A percentile compares a stretch with the other conserved stretches of the same genome.
These are phyloP conservation scores for Lachnellula subtilissima DNA, from an alignment of 2,329 filamentous ascomycete genomes.

Conservation along the genomic window DNA sequence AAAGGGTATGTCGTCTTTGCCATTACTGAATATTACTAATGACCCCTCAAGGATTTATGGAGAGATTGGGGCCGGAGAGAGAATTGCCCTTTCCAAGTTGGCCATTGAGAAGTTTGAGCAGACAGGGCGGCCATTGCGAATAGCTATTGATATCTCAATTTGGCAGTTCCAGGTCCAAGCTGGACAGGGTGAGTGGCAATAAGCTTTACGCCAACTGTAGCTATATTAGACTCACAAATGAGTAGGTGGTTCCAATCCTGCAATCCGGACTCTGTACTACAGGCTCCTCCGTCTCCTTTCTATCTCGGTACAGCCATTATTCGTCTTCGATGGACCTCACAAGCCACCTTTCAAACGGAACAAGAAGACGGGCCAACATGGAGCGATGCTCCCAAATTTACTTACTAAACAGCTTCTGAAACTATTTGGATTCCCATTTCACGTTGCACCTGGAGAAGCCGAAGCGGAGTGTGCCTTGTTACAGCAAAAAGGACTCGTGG, in stretches of 20 bases:
- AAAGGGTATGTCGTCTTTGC: slow-evolving; percentile 46
- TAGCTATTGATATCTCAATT: slow-evolving; percentile 93
- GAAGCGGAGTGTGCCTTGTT: slow-evolving; percentile 92
- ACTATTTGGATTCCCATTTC: slow-evolving; percentile 76
- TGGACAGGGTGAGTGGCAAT: slow-evolving; percentile 53
- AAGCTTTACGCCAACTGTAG: neutral
- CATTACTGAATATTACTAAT: slow-evolving; percentile 11
- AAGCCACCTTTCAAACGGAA: slow-evolving; percentile 87
- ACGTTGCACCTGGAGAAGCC: slow-evolving; percentile 89
- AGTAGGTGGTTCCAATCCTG: slow-evolving; percentile 77
- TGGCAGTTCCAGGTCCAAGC: slow-evolving; percentile 95
- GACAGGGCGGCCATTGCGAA: slow-evolving; percentile 67
- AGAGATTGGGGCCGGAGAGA: slow-evolving; percentile 76
- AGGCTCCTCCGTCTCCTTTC: slow-evolving; percentile 73
- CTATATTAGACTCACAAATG: slow-evolving; percentile 7
- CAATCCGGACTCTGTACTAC: slow-evolving; percentile 88
- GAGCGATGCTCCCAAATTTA: slow-evolving; percentile 63
- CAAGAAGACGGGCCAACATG: slow-evolving; percentile 61
- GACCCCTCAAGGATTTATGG: slow-evolving; percentile 68
- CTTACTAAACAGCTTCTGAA: slow-evolving; percentile 79
- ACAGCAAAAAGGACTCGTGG: slow-evolving; percentile 76
- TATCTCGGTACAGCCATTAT: slow-evolving; percentile 77
- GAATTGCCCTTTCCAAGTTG: slow-evolving; percentile 77
- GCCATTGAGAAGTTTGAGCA: slow-evolving; percentile 71
- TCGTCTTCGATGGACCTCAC: slow-evolving; percentile 83